These are phyloP conservation scores for Gossypium stocksii DNA, from an alignment of 345 rosid species.

Conservation along the genomic window DNA sequence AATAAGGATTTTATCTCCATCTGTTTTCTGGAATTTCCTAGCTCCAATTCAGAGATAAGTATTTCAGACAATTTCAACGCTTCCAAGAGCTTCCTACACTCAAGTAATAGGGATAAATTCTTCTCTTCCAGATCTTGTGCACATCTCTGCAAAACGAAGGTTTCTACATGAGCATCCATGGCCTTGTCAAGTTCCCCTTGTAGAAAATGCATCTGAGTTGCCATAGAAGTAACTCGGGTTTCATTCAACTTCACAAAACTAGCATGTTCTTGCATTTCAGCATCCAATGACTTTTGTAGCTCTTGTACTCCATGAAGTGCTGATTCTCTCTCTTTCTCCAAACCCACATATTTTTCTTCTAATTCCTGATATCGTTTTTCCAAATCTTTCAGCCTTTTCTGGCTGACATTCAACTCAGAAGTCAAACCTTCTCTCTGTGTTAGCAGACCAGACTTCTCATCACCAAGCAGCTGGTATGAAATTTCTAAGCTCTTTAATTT, in stretches of 20 bases:
- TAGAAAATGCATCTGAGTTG: slow-evolving; percentile 46
- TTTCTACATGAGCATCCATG: slow-evolving; percentile 53
- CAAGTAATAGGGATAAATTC: slow-evolving; percentile 44
- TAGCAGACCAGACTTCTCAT: slow-evolving; percentile 54
- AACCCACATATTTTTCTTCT: slow-evolving; percentile 34
- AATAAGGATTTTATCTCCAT: slow-evolving; percentile 47
- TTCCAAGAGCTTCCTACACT: slow-evolving; percentile 49
- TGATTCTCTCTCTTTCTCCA: slow-evolving; percentile 47
- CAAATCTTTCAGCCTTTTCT: slow-evolving; percentile 46
- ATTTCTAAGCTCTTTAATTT: slow-evolving; percentile 59
- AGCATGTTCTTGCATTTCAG: slow-evolving; percentile 52
- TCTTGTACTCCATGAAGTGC: slow-evolving; percentile 45
- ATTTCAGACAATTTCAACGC: slow-evolving; percentile 55
- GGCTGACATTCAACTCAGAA: slow-evolving; percentile 47
- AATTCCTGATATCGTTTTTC: slow-evolving; percentile 48
- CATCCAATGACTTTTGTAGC: slow-evolving; percentile 41
- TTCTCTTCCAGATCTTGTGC: slow-evolving; percentile 59
- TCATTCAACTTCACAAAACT: slow-evolving; percentile 39
- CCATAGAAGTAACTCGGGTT: slow-evolving; percentile 46
- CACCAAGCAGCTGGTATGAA: slow-evolving; percentile 49
- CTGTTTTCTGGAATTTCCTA: slow-evolving; percentile 47
- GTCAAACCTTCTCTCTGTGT: slow-evolving; percentile 46
- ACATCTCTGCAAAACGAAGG: slow-evolving; percentile 59
- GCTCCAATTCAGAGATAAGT: slow-evolving; percentile 49
- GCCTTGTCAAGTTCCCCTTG: slow-evolving; percentile 62